phyloP scores from a whole-genome alignment of 2,329 filamentous ascomycete species.

The Westerdykella aurantiaca region DNA sequence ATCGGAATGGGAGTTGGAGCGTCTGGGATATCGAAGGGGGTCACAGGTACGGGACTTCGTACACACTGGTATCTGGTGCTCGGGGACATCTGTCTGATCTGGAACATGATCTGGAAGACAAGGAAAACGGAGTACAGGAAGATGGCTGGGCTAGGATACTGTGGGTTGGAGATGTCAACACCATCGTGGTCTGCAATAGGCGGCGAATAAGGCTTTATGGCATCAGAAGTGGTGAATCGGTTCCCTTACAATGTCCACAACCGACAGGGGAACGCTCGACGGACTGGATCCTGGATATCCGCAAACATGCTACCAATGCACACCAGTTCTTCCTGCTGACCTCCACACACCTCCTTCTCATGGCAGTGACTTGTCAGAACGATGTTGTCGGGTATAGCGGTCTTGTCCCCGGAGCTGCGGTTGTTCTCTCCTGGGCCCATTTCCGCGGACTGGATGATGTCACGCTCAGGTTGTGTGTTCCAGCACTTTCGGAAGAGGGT shows the following conservation, averaged over 20 bases:
- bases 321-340: constrained; percentile 57
- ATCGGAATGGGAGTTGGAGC: constrained; percentile 61
- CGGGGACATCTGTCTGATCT: constrained; percentile 12
- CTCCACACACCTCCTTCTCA: constrained; percentile 45
- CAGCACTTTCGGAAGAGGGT: constrained; percentile 29
- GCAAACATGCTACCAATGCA: constrained; percentile 43
- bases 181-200: constrained; percentile 51
- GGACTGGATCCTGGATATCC: constrained; percentile 55
- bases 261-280: constrained; percentile 21
- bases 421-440: constrained; percentile 48
- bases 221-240: constrained; percentile 20
- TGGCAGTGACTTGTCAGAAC: constrained; percentile 39
- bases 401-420: constrained; percentile 25
- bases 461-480: constrained; percentile 39
- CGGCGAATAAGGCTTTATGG: constrained; percentile 32
- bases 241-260: constrained; percentile 17
- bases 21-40: constrained; percentile 54
- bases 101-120: constrained; percentile 27
- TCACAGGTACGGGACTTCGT: constrained; percentile 20
- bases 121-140: constrained; percentile 26
- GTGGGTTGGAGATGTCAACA: constrained; percentile 45
- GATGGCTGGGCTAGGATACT: constrained; percentile 49
- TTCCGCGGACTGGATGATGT: constrained; percentile 50
- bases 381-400: constrained; percentile 13
- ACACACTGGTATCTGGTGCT: constrained; percentile 30